Percentiles rank a stretch among this genome's conserved stretches.
These are phyloP conservation scores for Silene uniflora DNA, from an alignment of 148 eudicot species.

Conservation along the genomic window DNA sequence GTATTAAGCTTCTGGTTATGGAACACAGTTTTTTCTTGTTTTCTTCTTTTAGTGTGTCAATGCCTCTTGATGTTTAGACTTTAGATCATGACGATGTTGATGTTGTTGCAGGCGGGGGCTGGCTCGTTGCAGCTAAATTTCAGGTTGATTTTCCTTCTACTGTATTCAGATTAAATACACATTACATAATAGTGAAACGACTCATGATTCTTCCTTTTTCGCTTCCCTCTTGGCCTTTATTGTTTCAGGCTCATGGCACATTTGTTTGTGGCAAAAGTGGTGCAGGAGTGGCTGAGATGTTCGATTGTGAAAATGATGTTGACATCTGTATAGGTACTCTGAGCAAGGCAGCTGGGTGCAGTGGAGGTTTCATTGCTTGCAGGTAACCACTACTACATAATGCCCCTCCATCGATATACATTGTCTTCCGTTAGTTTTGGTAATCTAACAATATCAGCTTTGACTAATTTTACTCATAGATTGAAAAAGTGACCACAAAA, in stretches of 20 bases:
- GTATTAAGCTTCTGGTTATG: too few relatives aligned
- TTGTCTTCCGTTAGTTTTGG: background rate
- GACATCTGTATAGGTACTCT: conserved; percentile 92
- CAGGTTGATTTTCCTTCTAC: conserved; percentile 11
- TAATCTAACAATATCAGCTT: background rate
- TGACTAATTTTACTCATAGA: too few relatives aligned
- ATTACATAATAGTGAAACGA: background rate
- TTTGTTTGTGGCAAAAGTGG: conserved; percentile 90
- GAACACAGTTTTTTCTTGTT: too few relatives aligned
- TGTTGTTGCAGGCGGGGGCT: too few relatives aligned
- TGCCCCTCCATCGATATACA: background rate
- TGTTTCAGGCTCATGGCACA: conserved; percentile 88
- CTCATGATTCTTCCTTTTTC: background rate
- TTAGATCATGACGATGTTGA: too few relatives aligned
- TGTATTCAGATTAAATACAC: background rate
- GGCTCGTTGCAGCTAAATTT: too few relatives aligned
- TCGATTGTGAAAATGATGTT: conserved; percentile 72
- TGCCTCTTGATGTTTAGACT: too few relatives aligned
- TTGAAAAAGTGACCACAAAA: background rate
- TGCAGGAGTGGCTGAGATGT: conserved; percentile 88
- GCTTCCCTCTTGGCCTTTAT: background rate
- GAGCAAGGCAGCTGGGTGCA: conserved; percentile 97
- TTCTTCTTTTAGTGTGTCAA: too few relatives aligned
- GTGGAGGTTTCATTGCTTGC: conserved; percentile 98
- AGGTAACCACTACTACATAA: conserved; percentile 44